phyloP scores from a whole-genome alignment of 495 filamentous ascomycete genomes.

The Hyphodiscus hymeniophilus region DNA sequence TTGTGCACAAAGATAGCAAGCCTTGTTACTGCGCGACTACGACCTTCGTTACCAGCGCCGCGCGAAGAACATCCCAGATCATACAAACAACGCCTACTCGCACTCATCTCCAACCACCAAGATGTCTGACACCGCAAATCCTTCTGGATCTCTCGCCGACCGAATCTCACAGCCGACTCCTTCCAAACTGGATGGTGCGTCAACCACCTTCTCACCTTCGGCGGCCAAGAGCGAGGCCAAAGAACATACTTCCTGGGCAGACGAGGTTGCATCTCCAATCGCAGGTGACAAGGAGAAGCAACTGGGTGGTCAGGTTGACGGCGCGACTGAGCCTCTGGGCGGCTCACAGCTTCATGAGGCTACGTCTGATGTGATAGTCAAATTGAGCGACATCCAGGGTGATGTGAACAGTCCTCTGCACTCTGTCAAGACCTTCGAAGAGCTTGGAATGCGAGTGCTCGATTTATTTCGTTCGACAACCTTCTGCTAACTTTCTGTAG shows the following conservation, averaged over 20 bases:
- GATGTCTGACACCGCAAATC: slow-evolving; percentile 19
- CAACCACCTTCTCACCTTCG: slow-evolving; percentile 9
- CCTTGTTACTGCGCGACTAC: no score
- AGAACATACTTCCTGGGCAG: slow-evolving; percentile 26
- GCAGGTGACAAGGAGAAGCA: slow-evolving; percentile 11
- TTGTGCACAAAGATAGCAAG: no score
- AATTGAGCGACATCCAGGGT: slow-evolving; percentile 78
- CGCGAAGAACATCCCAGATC: not conserved
- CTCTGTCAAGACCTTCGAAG: slow-evolving; percentile 76
- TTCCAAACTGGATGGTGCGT: slow-evolving; percentile 28
- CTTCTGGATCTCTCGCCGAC: slow-evolving; percentile 46
- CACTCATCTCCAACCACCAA: not conserved
- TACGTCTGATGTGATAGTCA: slow-evolving; percentile 78
- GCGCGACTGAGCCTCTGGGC: slow-evolving; percentile 32
- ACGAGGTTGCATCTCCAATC: slow-evolving; percentile 26
- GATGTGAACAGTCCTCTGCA: slow-evolving; percentile 82
- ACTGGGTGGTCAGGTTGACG: slow-evolving; percentile 39
- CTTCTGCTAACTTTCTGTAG: slow-evolving; percentile 19
- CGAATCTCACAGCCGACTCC: slow-evolving; percentile 44
- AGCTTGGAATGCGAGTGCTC: slow-evolving; percentile 68
- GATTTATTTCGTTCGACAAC: not conserved
- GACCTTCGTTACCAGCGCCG: not conserved
- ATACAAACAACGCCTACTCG: not conserved
- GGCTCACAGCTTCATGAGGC: slow-evolving; percentile 57
- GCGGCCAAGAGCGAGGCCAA: not conserved